These are phyloP conservation scores for Chytridiales sp. DNA, from an alignment of 371 early-diverging fungal species.

Conservation along the genomic window DNA sequence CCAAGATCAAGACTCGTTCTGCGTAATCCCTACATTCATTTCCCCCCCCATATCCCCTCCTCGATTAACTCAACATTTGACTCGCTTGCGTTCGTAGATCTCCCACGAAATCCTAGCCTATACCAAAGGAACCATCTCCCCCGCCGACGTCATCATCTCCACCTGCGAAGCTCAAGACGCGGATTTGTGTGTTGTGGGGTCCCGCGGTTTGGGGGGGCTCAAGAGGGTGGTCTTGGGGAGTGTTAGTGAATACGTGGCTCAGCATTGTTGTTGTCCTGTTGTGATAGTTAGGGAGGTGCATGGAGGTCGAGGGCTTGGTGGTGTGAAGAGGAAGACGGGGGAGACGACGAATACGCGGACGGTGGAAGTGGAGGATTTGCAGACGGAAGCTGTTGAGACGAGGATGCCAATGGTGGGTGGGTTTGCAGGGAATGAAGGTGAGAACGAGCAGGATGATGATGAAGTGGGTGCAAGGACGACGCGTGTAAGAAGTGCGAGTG, in stretches of 20 bases:
- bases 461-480: background rate
- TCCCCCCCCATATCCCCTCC: too few species aligned
- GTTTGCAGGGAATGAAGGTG: background rate
- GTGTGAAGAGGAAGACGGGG: background rate
- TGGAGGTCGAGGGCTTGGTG: background rate
- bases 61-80: too few species aligned
- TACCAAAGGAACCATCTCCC: too few species aligned
- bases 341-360: background rate
- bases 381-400: background rate
- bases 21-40: too few species aligned
- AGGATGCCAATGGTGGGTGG: background rate
- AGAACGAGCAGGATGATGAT: background rate
- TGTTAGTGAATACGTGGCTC: conserved; percentile 2
- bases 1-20: too few species aligned
- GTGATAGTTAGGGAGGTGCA: background rate
- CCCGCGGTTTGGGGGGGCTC: conserved; percentile 1
- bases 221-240: conserved; percentile 6
- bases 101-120: too few species aligned
- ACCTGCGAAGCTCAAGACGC: too few species aligned
- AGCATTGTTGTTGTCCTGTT: conserved; percentile 2
- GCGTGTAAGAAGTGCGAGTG: background rate
- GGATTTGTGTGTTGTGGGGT: conserved; percentile 15
- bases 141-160: too few species aligned
- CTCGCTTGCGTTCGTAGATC: too few species aligned
- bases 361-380: background rate